Evolutionary conservation across 2,329 filamentous ascomycete species (phyloP).

Genomic region (Sarocladiaceae sp.): DNA sequence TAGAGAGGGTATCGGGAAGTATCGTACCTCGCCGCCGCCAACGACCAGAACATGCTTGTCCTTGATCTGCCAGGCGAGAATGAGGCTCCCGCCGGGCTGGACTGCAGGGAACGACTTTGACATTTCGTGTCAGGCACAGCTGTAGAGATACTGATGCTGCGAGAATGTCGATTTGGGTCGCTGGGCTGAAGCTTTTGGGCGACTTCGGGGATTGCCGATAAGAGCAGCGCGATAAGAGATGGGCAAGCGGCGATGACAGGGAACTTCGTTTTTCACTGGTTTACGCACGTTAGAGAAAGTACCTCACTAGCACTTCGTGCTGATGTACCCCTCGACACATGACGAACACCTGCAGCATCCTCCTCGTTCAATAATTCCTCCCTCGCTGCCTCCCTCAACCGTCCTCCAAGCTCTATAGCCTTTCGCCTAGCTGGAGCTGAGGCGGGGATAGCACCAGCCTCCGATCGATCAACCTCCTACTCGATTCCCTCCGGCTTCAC

Average conservation of each 20-base stretch:
- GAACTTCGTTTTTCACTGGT: background rate
- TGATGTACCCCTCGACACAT: constrained; percentile 17
- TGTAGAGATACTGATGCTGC: background rate
- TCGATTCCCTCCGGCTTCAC: no score
- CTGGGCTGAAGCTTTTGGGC: constrained; percentile 1
- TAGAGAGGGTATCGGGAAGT: constrained; percentile 11
- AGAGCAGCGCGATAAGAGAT: constrained; percentile 5
- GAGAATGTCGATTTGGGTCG: background rate
- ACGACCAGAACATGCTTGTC: constrained; percentile 87
- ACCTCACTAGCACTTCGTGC: constrained; percentile 22
- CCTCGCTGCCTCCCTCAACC: background rate
- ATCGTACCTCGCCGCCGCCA: constrained; percentile 82
- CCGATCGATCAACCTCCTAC: no score
- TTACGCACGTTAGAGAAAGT: background rate
- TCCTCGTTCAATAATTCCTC: background rate
- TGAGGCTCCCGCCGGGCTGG: constrained; percentile 85
- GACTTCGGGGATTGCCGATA: background rate
- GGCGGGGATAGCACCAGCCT: no score
- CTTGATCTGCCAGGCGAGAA: constrained; percentile 92
- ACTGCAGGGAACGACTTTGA: constrained; percentile 63
- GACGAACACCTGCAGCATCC: background rate
- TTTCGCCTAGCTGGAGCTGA: background rate
- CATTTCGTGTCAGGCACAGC: constrained; percentile 17
- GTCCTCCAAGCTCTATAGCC: background rate
- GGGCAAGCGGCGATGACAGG: background rate